Base-by-base conservation (phyloP, 2,329 filamentous ascomycete genomes). In the Epichloe festucae region DNA sequence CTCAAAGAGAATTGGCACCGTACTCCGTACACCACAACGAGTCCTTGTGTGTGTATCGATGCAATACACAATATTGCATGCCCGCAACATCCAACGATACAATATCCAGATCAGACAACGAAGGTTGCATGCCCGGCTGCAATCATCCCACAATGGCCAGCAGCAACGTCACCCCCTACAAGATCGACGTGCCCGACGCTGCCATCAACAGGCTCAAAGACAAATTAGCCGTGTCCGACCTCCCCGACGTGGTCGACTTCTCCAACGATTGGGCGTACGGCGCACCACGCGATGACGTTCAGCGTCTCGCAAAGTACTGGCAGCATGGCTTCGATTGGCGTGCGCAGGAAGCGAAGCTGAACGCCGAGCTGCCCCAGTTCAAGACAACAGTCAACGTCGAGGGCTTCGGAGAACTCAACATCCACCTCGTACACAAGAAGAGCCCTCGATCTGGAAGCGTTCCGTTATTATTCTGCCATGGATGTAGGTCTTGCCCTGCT, bases 401-500 rank as follows among this genome's bases (percentile, higher is more conserved):
- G 5, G 77, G 75, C 0, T 85, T 83, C 54, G 79, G 71, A 0
- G 69, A 73, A 0, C 61, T 85, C 35, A 70, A 79, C 23, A 70
- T 87, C 2, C 84, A 87, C 62, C 84, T 83, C 58, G 61, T 87
- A 5, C 78, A 85, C 60, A 71, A 82, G 56, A 70, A 64, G 49
- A 80, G 75, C 57, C 60, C 65, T 2, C 69, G 66, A 2, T 57
- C 71, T 1, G 69, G 70, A 19, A 79, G 80, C 2, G 77, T 87
- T 42, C 83, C 84, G 0, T 60, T 87, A 34, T 62, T 87, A 1
- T 86, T 87, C 0, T 54, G 54, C 43, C 58, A 60, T 14, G 58
- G 58, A 3, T 60, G 58, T 60, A 39, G 45, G 58, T 53, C 7
- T 15, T 14, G 4, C 17, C 10, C 23, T 35, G 21, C n/a, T 2